Conservation (phyloP, 2,329 filamentous ascomycete species). For the Cordyceps tenuipes region DNA sequence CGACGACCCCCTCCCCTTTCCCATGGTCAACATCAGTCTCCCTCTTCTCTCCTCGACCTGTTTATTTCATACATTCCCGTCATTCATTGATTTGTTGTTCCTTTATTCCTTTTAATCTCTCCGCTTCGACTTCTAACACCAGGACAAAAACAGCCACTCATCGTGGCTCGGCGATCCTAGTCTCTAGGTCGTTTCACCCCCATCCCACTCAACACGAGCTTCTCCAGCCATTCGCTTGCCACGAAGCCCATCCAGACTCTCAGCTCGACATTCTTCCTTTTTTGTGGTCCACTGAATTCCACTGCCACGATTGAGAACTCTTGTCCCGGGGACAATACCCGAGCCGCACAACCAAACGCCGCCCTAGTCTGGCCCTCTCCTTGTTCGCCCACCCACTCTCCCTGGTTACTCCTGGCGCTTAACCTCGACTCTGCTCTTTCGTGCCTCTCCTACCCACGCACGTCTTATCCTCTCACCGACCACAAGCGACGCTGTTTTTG, state of each 20-base stretch:
- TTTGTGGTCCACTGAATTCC: constrained; percentile 1
- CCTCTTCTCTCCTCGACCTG: not conserved
- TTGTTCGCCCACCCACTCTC: not conserved
- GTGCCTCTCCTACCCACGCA: constrained; percentile 13
- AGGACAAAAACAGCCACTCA: not conserved
- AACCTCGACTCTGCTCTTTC: not conserved
- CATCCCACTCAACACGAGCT: constrained; percentile 8
- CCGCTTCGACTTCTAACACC: not conserved
- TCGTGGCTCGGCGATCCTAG: constrained; percentile 8
- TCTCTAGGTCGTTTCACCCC: constrained; percentile 8
- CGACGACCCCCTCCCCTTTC: not conserved
- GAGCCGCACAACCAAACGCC: not conserved
- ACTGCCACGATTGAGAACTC: not conserved
- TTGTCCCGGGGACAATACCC: not conserved
- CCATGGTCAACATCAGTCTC: not conserved
- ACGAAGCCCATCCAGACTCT: not conserved
- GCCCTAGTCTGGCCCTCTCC: not conserved
- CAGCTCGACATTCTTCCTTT: not conserved
- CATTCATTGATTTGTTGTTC: constrained; percentile 10
- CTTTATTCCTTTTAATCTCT: constrained; percentile 16
- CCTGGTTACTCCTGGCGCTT: constrained; percentile 1
- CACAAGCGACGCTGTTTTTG: not conserved
- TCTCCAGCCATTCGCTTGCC: constrained; percentile 7
- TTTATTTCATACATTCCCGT: not conserved
- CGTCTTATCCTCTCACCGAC: constrained; percentile 12